These are phyloP conservation scores for Gleditsia sinensis DNA, from an alignment of 306 rosid genomes.

Conservation along the genomic window DNA sequence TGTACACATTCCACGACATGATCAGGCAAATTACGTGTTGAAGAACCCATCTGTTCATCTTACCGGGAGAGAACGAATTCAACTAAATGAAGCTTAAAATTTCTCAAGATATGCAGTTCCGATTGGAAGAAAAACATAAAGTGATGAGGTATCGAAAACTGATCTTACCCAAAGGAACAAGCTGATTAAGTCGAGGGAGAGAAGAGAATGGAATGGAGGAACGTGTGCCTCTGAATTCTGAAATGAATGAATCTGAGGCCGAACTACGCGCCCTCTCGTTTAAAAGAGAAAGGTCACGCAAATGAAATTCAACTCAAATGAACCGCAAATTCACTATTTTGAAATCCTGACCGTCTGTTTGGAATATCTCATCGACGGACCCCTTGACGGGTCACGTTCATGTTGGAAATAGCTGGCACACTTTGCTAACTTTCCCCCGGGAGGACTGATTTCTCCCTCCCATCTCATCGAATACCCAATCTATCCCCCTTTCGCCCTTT, in stretches of 20 bases:
- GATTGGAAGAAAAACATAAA: neutral
- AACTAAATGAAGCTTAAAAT: neutral
- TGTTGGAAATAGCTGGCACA: slow-evolving; percentile 83
- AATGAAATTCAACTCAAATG: slow-evolving; percentile 62
- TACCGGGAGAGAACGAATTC: neutral
- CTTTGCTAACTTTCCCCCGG: slow-evolving; percentile 47
- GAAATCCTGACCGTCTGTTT: slow-evolving; percentile 56
- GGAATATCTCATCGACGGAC: slow-evolving; percentile 47
- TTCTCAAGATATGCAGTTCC: neutral
- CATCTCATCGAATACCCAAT: neutral
- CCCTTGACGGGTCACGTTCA: slow-evolving; percentile 41
- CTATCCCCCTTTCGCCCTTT: neutral
- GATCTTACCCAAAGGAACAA: slow-evolving; percentile 3
- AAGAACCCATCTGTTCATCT: neutral
- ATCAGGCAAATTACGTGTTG: too few relatives aligned
- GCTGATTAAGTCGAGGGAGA: neutral
- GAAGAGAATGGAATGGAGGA: slow-evolving; percentile 9
- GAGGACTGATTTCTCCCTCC: neutral
- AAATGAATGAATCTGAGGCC: neutral
- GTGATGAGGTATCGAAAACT: neutral
- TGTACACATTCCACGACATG: neutral
- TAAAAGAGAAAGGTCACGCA: slow-evolving; percentile 47
- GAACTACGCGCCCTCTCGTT: slow-evolving; percentile 62
- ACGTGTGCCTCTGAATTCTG: neutral
- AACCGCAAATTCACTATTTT: slow-evolving; percentile 45